Evolutionary conservation across 148 eudicot genomes (phyloP), one percentile per base, ranked within the genome.

Genomic region (Camellia japonica): DNA sequence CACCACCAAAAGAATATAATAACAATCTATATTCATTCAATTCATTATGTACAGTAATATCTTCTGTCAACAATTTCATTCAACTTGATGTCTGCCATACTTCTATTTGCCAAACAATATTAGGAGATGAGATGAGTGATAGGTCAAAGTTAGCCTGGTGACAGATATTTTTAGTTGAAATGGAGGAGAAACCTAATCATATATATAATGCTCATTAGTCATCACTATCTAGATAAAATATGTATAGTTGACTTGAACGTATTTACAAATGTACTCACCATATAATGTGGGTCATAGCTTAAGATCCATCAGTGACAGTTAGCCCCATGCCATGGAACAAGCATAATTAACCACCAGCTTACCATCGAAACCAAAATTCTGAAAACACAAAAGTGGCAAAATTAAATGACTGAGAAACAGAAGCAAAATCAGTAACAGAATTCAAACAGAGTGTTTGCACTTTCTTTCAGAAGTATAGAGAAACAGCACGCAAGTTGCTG

Each of bases 281-380:
- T 58, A 56, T 43, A 42, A 19, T 7, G 13, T 66, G 51, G 44
- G 46, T 12, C 46, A 75, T n/a, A 0, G 30, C 44, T 54, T 38
- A 46, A 23, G 46, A 44, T 20, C 51, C 54, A 58, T 56, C 63
- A 23, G 46, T 46, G 68, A 56, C 3, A 64, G 61, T 92, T 80
- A 93, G 49, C 98, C 97, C 98, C 98, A 94, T 66, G 97, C 98
- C 97, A 92, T 92, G 73, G 98, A 91, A 82, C 92, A 90, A 58
- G 98, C 98, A 76, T 94, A 94, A 60, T 94, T 93, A 42, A 93
- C 93, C 80, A 93, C 89, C 85, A 93, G 88, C 80, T 93, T 91
- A 5, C 97, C 93, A 82, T 91, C 97, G 76, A 95, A 86, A 43
- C 97, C 97, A 72, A 91, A 93, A 83, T 90, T 95, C 97, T 93